Percentiles rank a stretch among this genome's conserved stretches.
phyloP scores from a whole-genome alignment of 345 rosid species.

The Murraya paniculata region DNA sequence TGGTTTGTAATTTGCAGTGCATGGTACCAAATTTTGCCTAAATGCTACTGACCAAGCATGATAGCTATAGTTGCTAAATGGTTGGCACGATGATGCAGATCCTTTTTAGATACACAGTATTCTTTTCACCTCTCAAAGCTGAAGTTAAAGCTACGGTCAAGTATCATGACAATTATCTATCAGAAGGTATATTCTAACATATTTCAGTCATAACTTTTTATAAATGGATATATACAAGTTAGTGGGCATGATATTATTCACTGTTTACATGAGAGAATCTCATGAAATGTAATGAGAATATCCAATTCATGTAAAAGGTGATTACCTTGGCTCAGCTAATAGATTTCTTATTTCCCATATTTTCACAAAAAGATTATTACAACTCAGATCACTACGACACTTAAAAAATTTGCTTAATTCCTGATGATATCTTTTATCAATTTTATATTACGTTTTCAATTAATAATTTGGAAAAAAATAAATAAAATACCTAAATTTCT shows the following conservation, averaged over 20 bases:
- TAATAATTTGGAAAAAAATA: no score
- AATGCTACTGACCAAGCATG: background rate
- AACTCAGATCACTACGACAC: background rate
- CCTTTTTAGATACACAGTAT: slow-evolving; percentile 87
- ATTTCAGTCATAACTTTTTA: slow-evolving; percentile 2
- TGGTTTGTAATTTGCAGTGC: background rate
- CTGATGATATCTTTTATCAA: background rate
- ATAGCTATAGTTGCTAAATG: background rate
- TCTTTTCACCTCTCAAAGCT: slow-evolving; percentile 67
- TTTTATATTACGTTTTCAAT: background rate
- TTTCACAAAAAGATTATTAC: background rate
- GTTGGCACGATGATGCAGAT: slow-evolving; percentile 49
- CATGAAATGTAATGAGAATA: background rate
- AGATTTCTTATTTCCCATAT: background rate
- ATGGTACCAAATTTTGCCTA: background rate
- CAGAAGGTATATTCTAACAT: slow-evolving; percentile 51
- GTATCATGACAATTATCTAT: slow-evolving; percentile 82
- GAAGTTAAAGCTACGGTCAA: slow-evolving; percentile 75
- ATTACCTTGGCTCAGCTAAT: background rate
- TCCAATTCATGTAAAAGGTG: background rate
- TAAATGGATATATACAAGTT: background rate
- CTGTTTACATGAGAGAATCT: background rate
- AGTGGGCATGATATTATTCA: background rate
- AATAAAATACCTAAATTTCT: background rate
- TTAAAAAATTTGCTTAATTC: background rate